Conservation (phyloP, 805 yeast genomes). For the Ogataea angusta region DNA sequence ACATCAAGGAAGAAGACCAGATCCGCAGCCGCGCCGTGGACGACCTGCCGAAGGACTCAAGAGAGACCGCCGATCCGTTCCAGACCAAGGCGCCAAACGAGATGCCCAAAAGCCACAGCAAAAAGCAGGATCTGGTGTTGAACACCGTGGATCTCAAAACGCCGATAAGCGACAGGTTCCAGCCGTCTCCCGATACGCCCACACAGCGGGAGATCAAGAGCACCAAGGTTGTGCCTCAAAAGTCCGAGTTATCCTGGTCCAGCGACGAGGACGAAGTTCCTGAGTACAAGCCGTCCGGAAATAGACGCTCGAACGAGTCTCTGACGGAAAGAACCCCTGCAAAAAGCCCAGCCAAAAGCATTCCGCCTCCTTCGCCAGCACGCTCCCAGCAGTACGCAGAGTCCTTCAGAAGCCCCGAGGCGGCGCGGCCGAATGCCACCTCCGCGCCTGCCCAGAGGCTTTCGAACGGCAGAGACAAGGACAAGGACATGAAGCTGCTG, state of each 20-base stretch:
- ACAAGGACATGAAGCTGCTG: conserved; percentile 43
- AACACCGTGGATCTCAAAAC: conserved; percentile 13
- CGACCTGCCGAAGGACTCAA: conserved; percentile 3
- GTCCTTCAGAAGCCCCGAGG: background rate
- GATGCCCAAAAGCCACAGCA: background rate
- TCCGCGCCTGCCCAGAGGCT: conserved; percentile 7
- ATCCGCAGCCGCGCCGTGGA: conserved; percentile 14
- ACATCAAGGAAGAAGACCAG: conserved; percentile 15
- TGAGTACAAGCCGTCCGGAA: conserved; percentile 2
- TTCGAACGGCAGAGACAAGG: conserved; percentile 23
- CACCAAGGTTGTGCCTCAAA: conserved; percentile 76
- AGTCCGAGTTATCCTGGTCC: conserved; percentile 84
- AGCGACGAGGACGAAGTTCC: conserved; percentile 73
- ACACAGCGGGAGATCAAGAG: conserved; percentile 43
- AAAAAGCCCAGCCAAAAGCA: background rate
- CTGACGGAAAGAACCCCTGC: background rate
- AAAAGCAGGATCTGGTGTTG: conserved; percentile 1
- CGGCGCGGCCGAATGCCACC: background rate
- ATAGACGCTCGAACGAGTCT: conserved; percentile 12
- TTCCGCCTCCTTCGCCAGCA: background rate
- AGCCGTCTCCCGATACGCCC: conserved; percentile 24
- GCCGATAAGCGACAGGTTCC: conserved; percentile 15
- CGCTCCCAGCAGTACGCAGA: background rate
- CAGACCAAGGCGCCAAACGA: background rate
- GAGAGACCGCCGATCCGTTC: background rate